These are phyloP conservation scores for Plicaturopsis crispa DNA, from an alignment of 768 basidiomycete genomes.

Conservation along the genomic window DNA sequence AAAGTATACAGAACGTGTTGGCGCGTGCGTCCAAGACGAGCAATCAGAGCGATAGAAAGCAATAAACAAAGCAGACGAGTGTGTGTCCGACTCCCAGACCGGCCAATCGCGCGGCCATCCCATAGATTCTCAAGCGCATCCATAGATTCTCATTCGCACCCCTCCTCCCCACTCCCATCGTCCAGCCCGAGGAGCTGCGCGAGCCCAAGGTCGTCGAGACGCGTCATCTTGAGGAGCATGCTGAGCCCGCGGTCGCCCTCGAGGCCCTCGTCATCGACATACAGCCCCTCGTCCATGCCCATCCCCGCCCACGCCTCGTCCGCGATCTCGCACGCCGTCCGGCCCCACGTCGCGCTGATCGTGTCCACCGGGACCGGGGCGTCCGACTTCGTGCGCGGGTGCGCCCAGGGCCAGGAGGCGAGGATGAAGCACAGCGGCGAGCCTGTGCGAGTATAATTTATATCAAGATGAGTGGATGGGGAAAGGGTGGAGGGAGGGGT, in stretches of 20 bases:
- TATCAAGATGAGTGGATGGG: conserved; percentile 1
- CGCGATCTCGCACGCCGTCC: conserved; percentile 59
- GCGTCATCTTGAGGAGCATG: conserved; percentile 70
- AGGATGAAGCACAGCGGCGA: conserved; percentile 73
- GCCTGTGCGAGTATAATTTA: conserved; percentile 31
- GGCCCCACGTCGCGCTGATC: conserved; percentile 64
- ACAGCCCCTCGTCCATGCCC: conserved; percentile 22
- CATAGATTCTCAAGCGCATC: no score
- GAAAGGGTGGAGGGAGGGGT: neutral
- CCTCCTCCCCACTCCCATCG: no score
- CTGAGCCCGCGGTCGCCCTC: conserved; percentile 34
- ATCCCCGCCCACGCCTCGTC: conserved; percentile 58
- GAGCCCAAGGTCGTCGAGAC: conserved; percentile 66
- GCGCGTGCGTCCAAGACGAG: no score
- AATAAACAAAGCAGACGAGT: no score
- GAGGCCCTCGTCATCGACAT: conserved; percentile 26
- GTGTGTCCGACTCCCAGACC: no score
- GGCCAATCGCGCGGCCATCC: no score
- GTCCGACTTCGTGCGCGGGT: no score
- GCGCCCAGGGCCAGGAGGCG: conserved; percentile 59
- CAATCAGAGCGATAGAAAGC: no score
- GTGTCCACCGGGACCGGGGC: conserved; percentile 22
- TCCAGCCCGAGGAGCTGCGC: no score
- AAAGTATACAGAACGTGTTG: no score
- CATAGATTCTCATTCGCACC: no score